Evolutionary conservation across 2,329 filamentous ascomycete genomes (phyloP), one percentile per base, ranked within the genome.

Genomic region (Botrytis galanthina): DNA sequence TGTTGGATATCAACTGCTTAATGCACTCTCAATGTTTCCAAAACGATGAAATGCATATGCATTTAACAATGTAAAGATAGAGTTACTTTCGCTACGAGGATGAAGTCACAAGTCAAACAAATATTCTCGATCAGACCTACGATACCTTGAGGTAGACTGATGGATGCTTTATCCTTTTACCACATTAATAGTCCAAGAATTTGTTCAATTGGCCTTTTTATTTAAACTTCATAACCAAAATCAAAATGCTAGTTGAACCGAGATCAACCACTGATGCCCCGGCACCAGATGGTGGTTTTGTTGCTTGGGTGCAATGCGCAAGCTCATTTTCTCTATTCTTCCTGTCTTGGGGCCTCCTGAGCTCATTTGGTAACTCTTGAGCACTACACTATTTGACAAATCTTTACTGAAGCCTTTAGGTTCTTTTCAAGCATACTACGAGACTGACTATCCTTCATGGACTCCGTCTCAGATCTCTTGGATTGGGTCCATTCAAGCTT

Each of bases 301-400:
- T 57, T 29, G 54, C 68, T 9, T 62, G 32, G 68, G 39, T 70
- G 18, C 57, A 70, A 51, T 70, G 42, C 14, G 29, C 57, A n/a
- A 51, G 57, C 22, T 71, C 39, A n/a, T 71, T 71, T 42, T 62
- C 57, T 35, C 44, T 71, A 16, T 48, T 48, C 12, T 48, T 46
- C 37, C 4, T 62, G 2, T 62, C 81, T 2, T 63, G 57, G 82
- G 81, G 80, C 1, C 78, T 81, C 60, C 79, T 82, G 72, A 82
- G 81, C 70, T 81, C 81, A 14, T 84, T 83, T 72, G 84, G 57
- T 71, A 62, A 46, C 4, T 29, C 8, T 18, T 12, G 61, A 46
- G 44, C 44, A 46, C 44, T 46, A 8, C 8, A 46, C 7, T 22
- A 22, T 46, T 46, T 4, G 4, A 46, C 0, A 46, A 9, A 46